Base-by-base conservation (phyloP, 257 asterid species). In the Cruciata laevipes region DNA sequence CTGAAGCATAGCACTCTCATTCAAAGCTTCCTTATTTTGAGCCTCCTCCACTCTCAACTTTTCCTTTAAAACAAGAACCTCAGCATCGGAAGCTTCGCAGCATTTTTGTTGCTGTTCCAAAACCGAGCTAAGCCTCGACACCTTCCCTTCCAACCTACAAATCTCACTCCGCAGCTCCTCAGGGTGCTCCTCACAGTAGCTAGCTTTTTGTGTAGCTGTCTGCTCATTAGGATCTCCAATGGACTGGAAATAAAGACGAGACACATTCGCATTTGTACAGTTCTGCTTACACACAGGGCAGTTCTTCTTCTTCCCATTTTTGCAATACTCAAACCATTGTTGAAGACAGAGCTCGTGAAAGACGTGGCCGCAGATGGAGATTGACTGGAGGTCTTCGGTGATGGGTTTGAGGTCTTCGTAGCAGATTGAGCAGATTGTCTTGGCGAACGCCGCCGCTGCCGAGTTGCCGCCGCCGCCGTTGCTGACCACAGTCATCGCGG, bases 261-360 rank as follows among this genome's bases (percentile, higher is more conserved):
- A 73, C 8, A 83, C 95, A 68, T 78, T 81, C 42, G 87, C 75
- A 71, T 83, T 81, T 16, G 89, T 78, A 73, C 98, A 94, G 18
- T 70, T 69, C 82, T 87, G 96, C 80, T 94, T 94, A 85, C 99
- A 94, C 42, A 90, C 84, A 7, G 99, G 99, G 70, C 99, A 94
- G 61, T 68, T 85, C 86, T 82, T 86, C 86, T 89, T 90, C 96
- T 87, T 94, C 76, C 79, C 74, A 49, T 84, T 86, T 51, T 87
- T 87, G 69, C 99, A 90, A 78, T 89, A 94, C 86, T 94, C 99
- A 31, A 94, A 88, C 98, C 98, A 94, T 74, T 94, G 98, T 56
- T 90, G 98, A 70, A 94, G 86, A 79, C 97, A 90, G 77, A 94
- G 96, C 76, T 94, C 99, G 84, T 94, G 99, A 81, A 94, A 88